Percentiles rank a stretch among this genome's conserved stretches.
Evolutionary conservation across 345 rosid genomes (phyloP).

Genomic region (Citrus trifoliata): DNA sequence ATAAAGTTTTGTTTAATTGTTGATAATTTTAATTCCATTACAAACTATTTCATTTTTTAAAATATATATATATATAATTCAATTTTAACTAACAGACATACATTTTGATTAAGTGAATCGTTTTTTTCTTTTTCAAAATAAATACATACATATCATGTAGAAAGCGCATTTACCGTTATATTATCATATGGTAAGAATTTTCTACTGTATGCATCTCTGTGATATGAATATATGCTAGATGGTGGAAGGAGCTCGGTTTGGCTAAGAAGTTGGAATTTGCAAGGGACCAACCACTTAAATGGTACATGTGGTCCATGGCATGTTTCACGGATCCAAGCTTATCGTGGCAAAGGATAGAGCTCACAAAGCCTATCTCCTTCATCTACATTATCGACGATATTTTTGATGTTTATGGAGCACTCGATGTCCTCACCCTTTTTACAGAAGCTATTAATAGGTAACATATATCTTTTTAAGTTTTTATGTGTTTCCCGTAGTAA

Average conservation of each 20-base stretch:
- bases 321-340: conserved; percentile 43
- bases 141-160: too few species aligned
- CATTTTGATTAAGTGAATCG: too few species aligned
- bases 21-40: too few species aligned
- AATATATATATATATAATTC: too few species aligned
- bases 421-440: conserved; percentile 46
- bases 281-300: conserved; percentile 53
- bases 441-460: conserved; percentile 44
- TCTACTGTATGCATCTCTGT: too few species aligned
- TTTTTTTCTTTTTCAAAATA: too few species aligned
- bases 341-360: conserved; percentile 42
- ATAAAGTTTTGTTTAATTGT: too few species aligned
- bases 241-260: conserved; percentile 58
- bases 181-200: too few species aligned
- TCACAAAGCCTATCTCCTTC: conserved; percentile 50
- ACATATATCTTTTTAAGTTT: not conserved
- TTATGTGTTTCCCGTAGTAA: too few species aligned
- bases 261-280: conserved; percentile 38
- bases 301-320: conserved; percentile 49
- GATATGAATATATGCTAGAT: conserved; percentile 23
- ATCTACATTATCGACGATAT: conserved; percentile 57
- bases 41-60: too few species aligned
- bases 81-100: too few species aligned
- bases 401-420: conserved; percentile 42
- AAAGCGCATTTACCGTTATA: too few species aligned